Conservation (phyloP, 2,329 filamentous ascomycete species). For the Fusarium euwallaceae region DNA sequence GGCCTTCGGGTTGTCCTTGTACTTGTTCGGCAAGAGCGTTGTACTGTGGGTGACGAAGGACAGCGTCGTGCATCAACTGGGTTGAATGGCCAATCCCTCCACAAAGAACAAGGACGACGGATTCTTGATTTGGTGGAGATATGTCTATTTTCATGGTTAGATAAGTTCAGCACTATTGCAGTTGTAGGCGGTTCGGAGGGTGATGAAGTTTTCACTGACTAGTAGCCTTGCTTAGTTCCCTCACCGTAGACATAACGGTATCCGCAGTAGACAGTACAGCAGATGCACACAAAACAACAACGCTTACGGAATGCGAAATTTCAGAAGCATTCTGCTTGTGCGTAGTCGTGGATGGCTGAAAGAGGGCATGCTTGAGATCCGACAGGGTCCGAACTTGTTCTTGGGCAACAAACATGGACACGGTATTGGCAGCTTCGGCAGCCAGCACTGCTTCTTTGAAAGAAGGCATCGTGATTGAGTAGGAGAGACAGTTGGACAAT, state of each 20-base stretch:
- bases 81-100: slow-evolving; percentile 43
- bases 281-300: slow-evolving; percentile 37
- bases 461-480: background rate
- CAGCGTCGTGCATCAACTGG: slow-evolving; percentile 33
- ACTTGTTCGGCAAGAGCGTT: slow-evolving; percentile 14
- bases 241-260: slow-evolving; percentile 25
- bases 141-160: background rate
- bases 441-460: background rate
- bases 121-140: background rate
- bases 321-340: background rate
- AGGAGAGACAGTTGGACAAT: background rate
- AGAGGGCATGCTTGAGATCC: slow-evolving; percentile 18
- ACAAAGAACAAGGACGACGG: slow-evolving; percentile 30
- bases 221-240: background rate
- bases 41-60: slow-evolving; percentile 32
- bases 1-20: slow-evolving; percentile 28
- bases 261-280: slow-evolving; percentile 34
- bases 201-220: background rate
- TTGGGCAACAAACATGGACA: slow-evolving; percentile 33
- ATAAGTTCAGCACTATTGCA: background rate
- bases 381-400: slow-evolving; percentile 20
- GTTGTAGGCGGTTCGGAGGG: too few relatives aligned
- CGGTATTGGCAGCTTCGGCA: slow-evolving; percentile 21
- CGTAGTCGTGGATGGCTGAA: background rate
- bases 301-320: background rate